Conservation (phyloP, 2,329 filamentous ascomycete species). For the Hypoxylon sp. region DNA sequence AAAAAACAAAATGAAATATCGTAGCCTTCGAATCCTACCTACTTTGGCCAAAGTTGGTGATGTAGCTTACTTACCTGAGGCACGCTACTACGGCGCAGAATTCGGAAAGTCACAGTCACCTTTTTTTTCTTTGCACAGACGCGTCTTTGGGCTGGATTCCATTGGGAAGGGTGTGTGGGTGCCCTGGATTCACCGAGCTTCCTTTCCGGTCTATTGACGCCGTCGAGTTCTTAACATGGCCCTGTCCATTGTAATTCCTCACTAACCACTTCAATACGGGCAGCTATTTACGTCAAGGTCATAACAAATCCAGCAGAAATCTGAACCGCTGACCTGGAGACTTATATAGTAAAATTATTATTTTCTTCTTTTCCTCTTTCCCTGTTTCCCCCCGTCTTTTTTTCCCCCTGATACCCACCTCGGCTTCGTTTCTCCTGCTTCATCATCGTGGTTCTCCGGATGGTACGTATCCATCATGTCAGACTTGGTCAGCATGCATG, state of each 20-base stretch:
- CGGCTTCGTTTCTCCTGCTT: constrained; percentile 21
- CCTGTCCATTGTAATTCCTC: constrained; percentile 12
- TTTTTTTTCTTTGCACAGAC: constrained; percentile 35
- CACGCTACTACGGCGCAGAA: constrained; percentile 31
- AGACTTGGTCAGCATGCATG: constrained; percentile 47
- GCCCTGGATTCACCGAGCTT: constrained; percentile 44
- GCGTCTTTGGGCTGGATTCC: constrained; percentile 24
- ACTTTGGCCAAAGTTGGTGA: constrained; percentile 25
- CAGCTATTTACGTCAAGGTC: constrained; percentile 1
- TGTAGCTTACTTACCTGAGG: constrained; percentile 25
- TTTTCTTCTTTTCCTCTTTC: constrained; percentile 8
- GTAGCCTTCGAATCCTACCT: constrained; percentile 25
- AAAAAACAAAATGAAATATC: constrained; percentile 1
- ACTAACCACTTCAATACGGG: background rate
- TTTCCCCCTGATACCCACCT: constrained; percentile 13
- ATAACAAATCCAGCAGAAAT: constrained; percentile 7
- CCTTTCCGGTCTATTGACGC: constrained; percentile 45
- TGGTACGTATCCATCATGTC: constrained; percentile 41
- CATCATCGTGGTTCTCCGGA: constrained; percentile 10
- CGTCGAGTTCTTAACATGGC: constrained; percentile 30
- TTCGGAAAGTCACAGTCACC: constrained; percentile 42
- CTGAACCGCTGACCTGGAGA: background rate
- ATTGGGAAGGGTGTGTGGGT: constrained; percentile 38
- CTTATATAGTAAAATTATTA: constrained; percentile 9
- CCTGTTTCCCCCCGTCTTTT: background rate